Conservation (phyloP, 1,284 basidiomycete species). For the Xanthoconium separans region DNA sequence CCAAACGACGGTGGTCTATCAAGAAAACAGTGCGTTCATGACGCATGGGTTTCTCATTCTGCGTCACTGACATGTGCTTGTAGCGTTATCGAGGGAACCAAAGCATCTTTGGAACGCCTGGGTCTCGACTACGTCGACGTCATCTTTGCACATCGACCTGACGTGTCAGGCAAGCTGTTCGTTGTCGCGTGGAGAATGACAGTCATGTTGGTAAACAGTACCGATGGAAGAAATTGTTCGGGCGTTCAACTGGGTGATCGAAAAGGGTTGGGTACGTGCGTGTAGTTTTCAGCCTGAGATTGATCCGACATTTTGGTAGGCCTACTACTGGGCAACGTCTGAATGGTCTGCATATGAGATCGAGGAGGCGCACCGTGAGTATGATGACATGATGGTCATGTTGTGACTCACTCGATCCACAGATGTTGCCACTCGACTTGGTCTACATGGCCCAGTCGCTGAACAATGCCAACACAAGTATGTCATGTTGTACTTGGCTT, state of each 20-base stretch:
- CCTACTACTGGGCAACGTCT: constrained; percentile 49
- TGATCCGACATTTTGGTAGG: constrained; percentile 18
- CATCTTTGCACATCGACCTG: constrained; percentile 54
- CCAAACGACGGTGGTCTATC: constrained; percentile 56
- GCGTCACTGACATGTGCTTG: background rate
- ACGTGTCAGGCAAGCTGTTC: constrained; percentile 35
- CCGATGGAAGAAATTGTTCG: constrained; percentile 46
- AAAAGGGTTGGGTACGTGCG: constrained; percentile 34
- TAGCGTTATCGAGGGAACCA: constrained; percentile 63
- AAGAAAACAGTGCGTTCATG: constrained; percentile 59
- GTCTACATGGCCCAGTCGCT: constrained; percentile 52
- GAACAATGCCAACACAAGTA: constrained; percentile 56
- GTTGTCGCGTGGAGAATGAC: background rate
- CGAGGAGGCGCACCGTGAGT: constrained; percentile 45
- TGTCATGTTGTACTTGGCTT: background rate
- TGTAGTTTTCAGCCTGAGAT: background rate
- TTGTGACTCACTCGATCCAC: background rate
- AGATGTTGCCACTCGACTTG: constrained; percentile 51
- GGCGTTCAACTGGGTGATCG: constrained; percentile 39
- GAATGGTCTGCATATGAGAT: constrained; percentile 57
- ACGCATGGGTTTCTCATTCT: background rate
- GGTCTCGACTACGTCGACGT: constrained; percentile 65
- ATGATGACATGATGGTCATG: background rate
- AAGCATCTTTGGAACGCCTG: constrained; percentile 55
- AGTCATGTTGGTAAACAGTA: constrained; percentile 13